Base-by-base conservation (phyloP, 768 basidiomycete species). In the Naganishia vishniacii region DNA sequence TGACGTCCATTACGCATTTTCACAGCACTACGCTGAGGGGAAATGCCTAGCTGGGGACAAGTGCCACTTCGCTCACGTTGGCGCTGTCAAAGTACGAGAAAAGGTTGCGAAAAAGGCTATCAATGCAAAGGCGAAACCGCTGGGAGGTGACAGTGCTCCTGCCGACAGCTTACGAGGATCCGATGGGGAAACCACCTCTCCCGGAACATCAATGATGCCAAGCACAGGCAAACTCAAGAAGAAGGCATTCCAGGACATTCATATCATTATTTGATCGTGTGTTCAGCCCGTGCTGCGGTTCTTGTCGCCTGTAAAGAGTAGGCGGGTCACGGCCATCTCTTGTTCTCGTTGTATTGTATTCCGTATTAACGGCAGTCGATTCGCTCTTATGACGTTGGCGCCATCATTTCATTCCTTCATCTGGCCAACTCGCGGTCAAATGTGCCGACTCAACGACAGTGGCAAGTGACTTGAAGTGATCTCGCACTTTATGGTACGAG, bases 21-120 rank as follows among this genome's bases (percentile, higher is more conserved):
- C 67, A 62, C 41, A 72, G 45, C 75, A 77, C 62, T 77, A 59
- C 58, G 74, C 72, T 56, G 46, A 70, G 5, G 70, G 70, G 3
- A 61, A 64, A 40, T 77, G 75, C 65, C 64, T 64, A 2, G 66
- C 75, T 7, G 76, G 74, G 13, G 72, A 77, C 23, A 66, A 71
- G 5, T 77, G 76, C 53, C 73, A 74, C 66, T 77, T 77, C 62
- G 76, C 76, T 0, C 76, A 77, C 63, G 70, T 72, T 6, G 25
- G 37, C 28, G 18, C 20, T 37, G 53, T 56, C 32, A 56, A 13
- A 4, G n/a, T 37, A 9, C 53, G 25, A 4, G 53, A 51, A 51
- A 29, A 32, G 18, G 48, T 37, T 53, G 53, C 9, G 3, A 56
- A 56, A 37, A 37, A 34, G 37, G 32, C 16, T 12, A 40, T 1